A percentile compares a stretch with the other conserved stretches of the same genome.
Evolutionary conservation across 2,329 filamentous ascomycete genomes (phyloP).

Genomic region (Curvularia verruculosa): DNA sequence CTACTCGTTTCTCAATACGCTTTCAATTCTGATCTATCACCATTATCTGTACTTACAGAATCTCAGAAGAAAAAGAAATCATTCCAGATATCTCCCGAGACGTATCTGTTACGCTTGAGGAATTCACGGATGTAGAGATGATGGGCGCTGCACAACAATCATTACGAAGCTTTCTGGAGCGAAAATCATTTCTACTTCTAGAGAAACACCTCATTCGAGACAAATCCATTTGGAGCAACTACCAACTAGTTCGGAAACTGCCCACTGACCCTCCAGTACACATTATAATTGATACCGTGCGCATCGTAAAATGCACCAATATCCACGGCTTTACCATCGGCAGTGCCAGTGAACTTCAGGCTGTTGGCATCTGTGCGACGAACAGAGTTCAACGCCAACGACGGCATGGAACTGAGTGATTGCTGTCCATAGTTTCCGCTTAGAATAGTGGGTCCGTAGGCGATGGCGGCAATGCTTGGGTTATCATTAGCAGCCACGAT

Average conservation of each 20-base stretch:
- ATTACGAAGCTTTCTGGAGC: not conserved
- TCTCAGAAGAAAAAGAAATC: no score
- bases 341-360: constrained; percentile 26
- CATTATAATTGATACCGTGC: constrained; percentile 34
- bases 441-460: constrained; percentile 56
- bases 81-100: no score
- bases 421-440: constrained; percentile 54
- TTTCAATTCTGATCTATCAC: no score
- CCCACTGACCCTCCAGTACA: constrained; percentile 30
- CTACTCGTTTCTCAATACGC: no score
- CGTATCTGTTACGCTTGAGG: no score
- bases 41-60: no score
- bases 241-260: not conserved
- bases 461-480: constrained; percentile 51
- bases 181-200: not conserved
- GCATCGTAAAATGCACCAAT: constrained; percentile 36
- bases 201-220: not conserved
- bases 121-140: no score
- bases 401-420: constrained; percentile 18
- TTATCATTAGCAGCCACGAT: constrained; percentile 58
- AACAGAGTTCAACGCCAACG: constrained; percentile 24
- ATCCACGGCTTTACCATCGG: constrained; percentile 23
- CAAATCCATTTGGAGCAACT: not conserved
- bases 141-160: no score
- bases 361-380: constrained; percentile 14